phyloP scores from a whole-genome alignment of 805 yeast genomes.

The Schwanniomyces sp. region DNA sequence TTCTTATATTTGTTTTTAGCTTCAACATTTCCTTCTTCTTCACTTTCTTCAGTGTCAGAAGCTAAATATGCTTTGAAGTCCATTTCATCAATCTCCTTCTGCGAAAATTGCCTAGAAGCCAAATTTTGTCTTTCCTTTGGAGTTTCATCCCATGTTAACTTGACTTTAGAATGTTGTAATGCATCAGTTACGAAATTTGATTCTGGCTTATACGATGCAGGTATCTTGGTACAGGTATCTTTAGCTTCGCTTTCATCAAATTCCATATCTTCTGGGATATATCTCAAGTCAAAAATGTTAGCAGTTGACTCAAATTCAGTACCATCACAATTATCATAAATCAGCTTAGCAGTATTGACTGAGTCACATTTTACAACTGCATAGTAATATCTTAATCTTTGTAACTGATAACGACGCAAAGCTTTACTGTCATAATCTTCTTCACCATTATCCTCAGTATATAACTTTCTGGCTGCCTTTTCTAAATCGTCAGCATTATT shows the following conservation, averaged over 20 bases:
- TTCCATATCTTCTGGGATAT: constrained; percentile 89
- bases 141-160: constrained; percentile 97
- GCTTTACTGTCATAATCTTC: constrained; percentile 82
- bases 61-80: constrained; percentile 93
- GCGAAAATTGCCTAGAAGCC: constrained; percentile 79
- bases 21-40: constrained; percentile 18
- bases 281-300: constrained; percentile 87
- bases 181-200: constrained; percentile 87
- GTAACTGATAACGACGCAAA: constrained; percentile 86
- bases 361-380: constrained; percentile 87
- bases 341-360: constrained; percentile 64
- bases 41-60: constrained; percentile 36
- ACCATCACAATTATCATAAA: constrained; percentile 89
- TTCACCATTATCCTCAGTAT: constrained; percentile 79
- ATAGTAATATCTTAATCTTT: constrained; percentile 87
- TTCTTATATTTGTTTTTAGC: constrained; percentile 61
- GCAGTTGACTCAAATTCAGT: constrained; percentile 96
- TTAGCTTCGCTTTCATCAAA: constrained; percentile 73
- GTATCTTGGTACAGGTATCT: constrained; percentile 71
- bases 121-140: constrained; percentile 83
- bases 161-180: constrained; percentile 92
- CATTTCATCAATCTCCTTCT: constrained; percentile 85
- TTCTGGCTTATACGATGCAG: constrained; percentile 76
- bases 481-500: constrained; percentile 51
- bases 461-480: constrained; percentile 65